Evolutionary conservation across 1,284 basidiomycete genomes (phyloP).

Genomic region (Pyrrhoderma noxium): DNA sequence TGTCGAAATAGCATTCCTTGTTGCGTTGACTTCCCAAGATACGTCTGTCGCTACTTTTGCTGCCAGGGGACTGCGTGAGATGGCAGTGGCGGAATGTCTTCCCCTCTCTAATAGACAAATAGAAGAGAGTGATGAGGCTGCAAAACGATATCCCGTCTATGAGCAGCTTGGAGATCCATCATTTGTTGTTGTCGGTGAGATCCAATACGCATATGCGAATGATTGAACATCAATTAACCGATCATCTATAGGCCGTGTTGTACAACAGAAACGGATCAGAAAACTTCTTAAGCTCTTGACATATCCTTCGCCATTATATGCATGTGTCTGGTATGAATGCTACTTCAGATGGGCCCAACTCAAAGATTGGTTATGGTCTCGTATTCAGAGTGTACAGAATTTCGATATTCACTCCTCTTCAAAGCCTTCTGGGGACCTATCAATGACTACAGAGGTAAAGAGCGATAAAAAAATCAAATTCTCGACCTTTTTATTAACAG

Average conservation of each 20-base stretch:
- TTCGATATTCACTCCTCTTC: slow-evolving; percentile 15
- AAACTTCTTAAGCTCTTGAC: slow-evolving; percentile 61
- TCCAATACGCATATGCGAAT: slow-evolving; percentile 9
- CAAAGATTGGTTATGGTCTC: slow-evolving; percentile 39
- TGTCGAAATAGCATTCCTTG: slow-evolving; percentile 63
- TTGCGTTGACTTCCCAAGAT: slow-evolving; percentile 62
- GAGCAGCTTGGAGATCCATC: slow-evolving; percentile 72
- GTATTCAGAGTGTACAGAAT: slow-evolving; percentile 2
- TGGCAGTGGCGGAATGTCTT: slow-evolving; percentile 59
- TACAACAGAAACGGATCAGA: slow-evolving; percentile 75
- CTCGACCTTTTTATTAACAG: not conserved
- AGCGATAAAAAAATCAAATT: not conserved
- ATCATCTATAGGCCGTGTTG: slow-evolving; percentile 46
- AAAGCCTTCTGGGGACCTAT: slow-evolving; percentile 26
- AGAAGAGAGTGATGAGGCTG: slow-evolving; percentile 16
- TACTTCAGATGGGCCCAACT: slow-evolving; percentile 61
- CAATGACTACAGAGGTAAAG: slow-evolving; percentile 35
- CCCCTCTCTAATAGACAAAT: slow-evolving; percentile 37
- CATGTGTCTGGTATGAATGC: slow-evolving; percentile 78
- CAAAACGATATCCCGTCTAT: slow-evolving; percentile 64
- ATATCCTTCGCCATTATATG: slow-evolving; percentile 54
- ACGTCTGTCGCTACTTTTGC: slow-evolving; percentile 58
- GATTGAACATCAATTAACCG: not conserved
- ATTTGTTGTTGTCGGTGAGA: slow-evolving; percentile 57
- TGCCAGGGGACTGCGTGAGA: slow-evolving; percentile 56